Evolutionary conservation across 495 filamentous ascomycete species (phyloP).

Genomic region (Penicillium desertorum): DNA sequence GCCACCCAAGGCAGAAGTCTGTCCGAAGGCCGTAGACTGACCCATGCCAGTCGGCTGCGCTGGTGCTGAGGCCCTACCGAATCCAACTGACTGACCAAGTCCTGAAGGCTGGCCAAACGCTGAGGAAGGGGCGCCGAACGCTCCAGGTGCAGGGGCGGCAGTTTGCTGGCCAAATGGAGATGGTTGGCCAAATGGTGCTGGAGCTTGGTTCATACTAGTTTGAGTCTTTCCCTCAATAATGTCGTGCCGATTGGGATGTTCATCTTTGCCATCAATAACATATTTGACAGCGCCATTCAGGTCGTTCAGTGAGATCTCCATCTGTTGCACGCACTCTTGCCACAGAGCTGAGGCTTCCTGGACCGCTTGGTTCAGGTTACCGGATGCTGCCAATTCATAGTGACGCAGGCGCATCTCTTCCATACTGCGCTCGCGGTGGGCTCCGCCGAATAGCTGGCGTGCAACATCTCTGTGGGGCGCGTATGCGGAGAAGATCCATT

Average conservation of each 20-base stretch:
- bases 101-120: conserved; percentile 26
- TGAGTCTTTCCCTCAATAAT: conserved; percentile 55
- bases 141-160: conserved; percentile 13
- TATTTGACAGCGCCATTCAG: conserved; percentile 71
- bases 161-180: conserved; percentile 40
- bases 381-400: conserved; percentile 56
- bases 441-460: conserved; percentile 75
- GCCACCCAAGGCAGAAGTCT: conserved; percentile 33
- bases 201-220: conserved; percentile 17
- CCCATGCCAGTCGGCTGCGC: conserved; percentile 23
- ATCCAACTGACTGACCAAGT: conserved; percentile 25
- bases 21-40: conserved; percentile 24
- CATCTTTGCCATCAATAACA: conserved; percentile 62
- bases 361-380: conserved; percentile 63
- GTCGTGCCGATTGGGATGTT: conserved; percentile 80
- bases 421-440: conserved; percentile 73
- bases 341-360: conserved; percentile 62
- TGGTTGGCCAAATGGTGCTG: conserved; percentile 34
- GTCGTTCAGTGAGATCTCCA: conserved; percentile 62
- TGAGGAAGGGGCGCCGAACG: conserved; percentile 19
- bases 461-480: conserved; percentile 70
- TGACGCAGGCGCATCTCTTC: conserved; percentile 77
- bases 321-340: conserved; percentile 64
- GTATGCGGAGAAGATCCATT: conserved; percentile 84
- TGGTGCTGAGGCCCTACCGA: conserved; percentile 31